Percentiles rank a stretch among this genome's conserved stretches.
Evolutionary conservation across 371 early-diverging fungal species (phyloP).

Genomic region (Dichotomocladium elegans): DNA sequence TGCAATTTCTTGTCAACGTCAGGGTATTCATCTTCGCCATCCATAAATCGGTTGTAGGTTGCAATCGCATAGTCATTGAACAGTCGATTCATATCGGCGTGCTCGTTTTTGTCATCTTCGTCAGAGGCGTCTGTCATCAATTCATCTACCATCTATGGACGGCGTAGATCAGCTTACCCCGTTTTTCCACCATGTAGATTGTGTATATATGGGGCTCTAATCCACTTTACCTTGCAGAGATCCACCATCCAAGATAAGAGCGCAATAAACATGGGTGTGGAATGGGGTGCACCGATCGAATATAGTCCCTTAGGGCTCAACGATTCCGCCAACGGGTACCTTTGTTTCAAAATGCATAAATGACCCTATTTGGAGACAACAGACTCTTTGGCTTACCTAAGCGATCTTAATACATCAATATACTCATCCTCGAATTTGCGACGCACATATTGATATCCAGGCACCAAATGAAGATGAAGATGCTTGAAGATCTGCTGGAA

Average conservation of each 20-base stretch:
- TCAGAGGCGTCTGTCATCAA: not conserved
- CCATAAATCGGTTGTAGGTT: slow-evolving; percentile 54
- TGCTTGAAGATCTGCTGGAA: not conserved
- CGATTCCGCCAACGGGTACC: slow-evolving; percentile 79
- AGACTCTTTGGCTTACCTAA: not conserved
- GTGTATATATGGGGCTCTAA: not conserved
- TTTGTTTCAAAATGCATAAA: not conserved
- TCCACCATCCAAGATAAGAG: slow-evolving; percentile 81
- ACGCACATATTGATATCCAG: not conserved
- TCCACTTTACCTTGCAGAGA: not conserved
- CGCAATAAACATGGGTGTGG: slow-evolving; percentile 88
- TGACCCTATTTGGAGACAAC: not conserved
- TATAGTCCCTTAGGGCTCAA: slow-evolving; percentile 81
- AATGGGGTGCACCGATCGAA: slow-evolving; percentile 80
- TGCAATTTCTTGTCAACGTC: not conserved
- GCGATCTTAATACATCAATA: not conserved
- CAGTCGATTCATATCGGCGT: slow-evolving; percentile 28
- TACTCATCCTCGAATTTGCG: not conserved
- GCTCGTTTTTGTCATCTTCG: not conserved
- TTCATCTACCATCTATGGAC: not conserved
- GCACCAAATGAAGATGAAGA: not conserved
- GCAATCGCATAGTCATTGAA: slow-evolving; percentile 56
- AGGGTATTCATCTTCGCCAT: slow-evolving; percentile 39
- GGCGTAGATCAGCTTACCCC: too few species aligned
- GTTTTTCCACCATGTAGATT: too few species aligned